Percentiles rank a stretch among this genome's conserved stretches.
Evolutionary conservation across 78 protist genomes (phyloP).

Genomic region (Guillardia theta): DNA sequence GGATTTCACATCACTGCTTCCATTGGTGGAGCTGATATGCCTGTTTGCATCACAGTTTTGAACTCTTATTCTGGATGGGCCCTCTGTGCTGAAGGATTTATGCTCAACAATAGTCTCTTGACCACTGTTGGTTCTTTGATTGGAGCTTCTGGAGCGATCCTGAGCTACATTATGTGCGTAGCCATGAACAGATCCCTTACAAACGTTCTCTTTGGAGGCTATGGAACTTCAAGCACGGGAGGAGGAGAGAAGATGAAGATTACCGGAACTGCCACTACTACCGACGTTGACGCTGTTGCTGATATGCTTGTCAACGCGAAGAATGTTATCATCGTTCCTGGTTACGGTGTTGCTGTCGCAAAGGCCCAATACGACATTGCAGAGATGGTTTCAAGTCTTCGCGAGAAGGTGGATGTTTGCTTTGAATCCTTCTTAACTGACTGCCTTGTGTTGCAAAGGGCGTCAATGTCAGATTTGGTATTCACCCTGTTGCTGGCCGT

Average conservation of each 20-base stretch:
- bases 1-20: constrained; percentile 80
- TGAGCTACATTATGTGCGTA: constrained; percentile 92
- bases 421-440: not conserved
- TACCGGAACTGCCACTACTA: not conserved
- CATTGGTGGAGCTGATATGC: constrained; percentile 98
- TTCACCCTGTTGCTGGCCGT: constrained; percentile 97
- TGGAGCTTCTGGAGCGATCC: constrained; percentile 96
- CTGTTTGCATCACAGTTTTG: constrained; percentile 95
- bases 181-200: constrained; percentile 94
- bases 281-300: constrained; percentile 44
- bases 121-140: constrained; percentile 93
- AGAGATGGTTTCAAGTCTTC: not conserved
- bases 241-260: not conserved
- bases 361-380: constrained; percentile 54
- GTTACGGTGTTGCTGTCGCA: constrained; percentile 93
- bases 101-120: constrained; percentile 77
- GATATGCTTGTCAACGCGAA: constrained; percentile 39
- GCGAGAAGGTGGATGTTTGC: too few species aligned
- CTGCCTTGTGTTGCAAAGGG: too few species aligned
- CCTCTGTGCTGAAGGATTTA: constrained; percentile 69
- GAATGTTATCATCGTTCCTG: constrained; percentile 92
- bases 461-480: constrained; percentile 76
- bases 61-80: constrained; percentile 87
- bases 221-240: constrained; percentile 58
- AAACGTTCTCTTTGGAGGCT: constrained; percentile 92